These are phyloP conservation scores for Curvularia spicifera DNA, from an alignment of 2,329 filamentous ascomycete genomes.

Conservation along the genomic window DNA sequence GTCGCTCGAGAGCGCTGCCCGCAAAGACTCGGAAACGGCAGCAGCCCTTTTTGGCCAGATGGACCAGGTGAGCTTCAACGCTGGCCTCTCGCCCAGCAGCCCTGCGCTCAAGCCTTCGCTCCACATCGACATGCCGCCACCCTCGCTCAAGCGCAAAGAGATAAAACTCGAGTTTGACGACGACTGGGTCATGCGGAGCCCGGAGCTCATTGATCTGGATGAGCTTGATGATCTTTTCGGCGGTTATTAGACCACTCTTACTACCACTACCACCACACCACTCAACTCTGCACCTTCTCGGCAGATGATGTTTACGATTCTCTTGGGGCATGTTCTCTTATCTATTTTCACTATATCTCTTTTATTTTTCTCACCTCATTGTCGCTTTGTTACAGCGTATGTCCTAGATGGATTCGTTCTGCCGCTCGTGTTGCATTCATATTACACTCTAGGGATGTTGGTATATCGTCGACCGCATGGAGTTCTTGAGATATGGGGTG, in stretches of 20 bases:
- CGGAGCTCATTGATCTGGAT: constrained; percentile 88
- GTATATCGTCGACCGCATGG: constrained; percentile 31
- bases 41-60: constrained; percentile 58
- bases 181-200: constrained; percentile 63
- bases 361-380: constrained; percentile 23
- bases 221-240: constrained; percentile 64
- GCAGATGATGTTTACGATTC: constrained; percentile 42
- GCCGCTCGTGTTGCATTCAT: constrained; percentile 43
- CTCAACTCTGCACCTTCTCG: constrained; percentile 14
- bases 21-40: constrained; percentile 58
- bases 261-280: constrained; percentile 4
- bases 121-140: constrained; percentile 43
- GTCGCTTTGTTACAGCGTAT: constrained; percentile 26
- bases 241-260: constrained; percentile 15
- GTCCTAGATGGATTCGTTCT: constrained; percentile 40
- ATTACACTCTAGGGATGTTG: constrained; percentile 32
- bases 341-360: constrained; percentile 33
- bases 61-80: constrained; percentile 48
- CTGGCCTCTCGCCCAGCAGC: constrained; percentile 51
- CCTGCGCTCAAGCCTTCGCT: constrained; percentile 53
- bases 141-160: constrained; percentile 40
- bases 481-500: constrained; percentile 38
- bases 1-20: constrained; percentile 57
- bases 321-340: constrained; percentile 33
- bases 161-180: constrained; percentile 41